Evolutionary conservation across 2,329 filamentous ascomycete species (phyloP).

Genomic region (Diaporthe helianthi): DNA sequence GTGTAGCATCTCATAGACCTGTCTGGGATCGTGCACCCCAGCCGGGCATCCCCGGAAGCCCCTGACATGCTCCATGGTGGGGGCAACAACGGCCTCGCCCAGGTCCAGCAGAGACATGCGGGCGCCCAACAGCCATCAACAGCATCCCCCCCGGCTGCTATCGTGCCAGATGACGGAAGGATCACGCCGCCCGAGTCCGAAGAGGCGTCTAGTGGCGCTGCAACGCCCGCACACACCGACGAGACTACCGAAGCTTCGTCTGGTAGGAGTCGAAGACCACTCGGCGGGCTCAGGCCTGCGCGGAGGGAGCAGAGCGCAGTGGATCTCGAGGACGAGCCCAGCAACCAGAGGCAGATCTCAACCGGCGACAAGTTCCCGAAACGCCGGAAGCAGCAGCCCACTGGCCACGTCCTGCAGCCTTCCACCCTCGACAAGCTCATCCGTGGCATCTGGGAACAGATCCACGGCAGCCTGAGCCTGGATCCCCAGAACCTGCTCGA

Average conservation of each 20-base stretch:
- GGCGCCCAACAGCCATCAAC: background rate
- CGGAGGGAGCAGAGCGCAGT: conserved; percentile 2
- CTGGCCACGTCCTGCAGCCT: conserved; percentile 13
- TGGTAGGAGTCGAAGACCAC: conserved; percentile 9
- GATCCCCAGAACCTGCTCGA: conserved; percentile 42
- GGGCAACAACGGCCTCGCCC: background rate
- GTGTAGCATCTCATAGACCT: conserved; percentile 5
- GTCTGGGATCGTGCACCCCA: background rate
- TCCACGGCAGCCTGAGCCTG: conserved; percentile 42
- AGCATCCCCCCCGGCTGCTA: background rate
- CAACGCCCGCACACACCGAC: background rate
- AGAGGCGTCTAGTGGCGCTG: background rate
- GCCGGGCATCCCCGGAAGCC: background rate
- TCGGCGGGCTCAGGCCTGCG: background rate
- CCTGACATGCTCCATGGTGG: background rate
- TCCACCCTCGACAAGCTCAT: conserved; percentile 44
- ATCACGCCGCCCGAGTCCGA: conserved; percentile 12
- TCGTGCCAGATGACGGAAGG: background rate
- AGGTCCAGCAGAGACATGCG: background rate
- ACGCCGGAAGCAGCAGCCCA: conserved; percentile 21
- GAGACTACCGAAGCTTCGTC: background rate
- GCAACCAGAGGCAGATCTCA: background rate
- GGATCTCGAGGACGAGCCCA: conserved; percentile 5
- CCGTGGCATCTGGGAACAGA: conserved; percentile 45
- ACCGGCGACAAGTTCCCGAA: conserved; percentile 18